Conservation (phyloP, 2,329 filamentous ascomycete species). For the Aspergillus aculeatus region DNA sequence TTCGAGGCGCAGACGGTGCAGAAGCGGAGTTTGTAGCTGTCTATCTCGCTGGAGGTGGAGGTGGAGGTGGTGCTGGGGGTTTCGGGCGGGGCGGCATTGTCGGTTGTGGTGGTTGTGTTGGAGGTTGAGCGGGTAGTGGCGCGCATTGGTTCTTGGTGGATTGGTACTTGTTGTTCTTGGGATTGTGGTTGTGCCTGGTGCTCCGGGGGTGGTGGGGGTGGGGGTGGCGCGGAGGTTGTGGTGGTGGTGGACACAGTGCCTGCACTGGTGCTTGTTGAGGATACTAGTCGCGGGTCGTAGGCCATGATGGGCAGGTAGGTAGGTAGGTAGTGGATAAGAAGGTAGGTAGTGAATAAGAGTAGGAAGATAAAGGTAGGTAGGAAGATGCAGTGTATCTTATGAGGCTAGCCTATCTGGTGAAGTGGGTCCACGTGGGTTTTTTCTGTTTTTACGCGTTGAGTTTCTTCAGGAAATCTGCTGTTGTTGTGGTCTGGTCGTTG, state of each 20-base stretch:
- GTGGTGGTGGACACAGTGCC: constrained; percentile 43
- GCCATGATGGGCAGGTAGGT: constrained; percentile 40
- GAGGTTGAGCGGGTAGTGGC: constrained; percentile 12
- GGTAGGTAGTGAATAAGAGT: not conserved
- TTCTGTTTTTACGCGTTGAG: not conserved
- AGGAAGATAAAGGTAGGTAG: not conserved
- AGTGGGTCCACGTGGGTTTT: not conserved
- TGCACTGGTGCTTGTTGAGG: constrained; percentile 47
- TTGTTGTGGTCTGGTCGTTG: not conserved
- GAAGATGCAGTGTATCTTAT: not conserved
- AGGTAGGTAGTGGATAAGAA: constrained; percentile 1
- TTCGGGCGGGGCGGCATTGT: constrained; percentile 1
- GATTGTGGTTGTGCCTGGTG: constrained; percentile 8
- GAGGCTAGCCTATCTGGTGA: not conserved
- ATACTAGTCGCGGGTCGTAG: constrained; percentile 50
- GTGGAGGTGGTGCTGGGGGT: not conserved
- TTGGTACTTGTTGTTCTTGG: not conserved
- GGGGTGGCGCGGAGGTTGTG: constrained; percentile 53
- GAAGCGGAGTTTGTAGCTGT: constrained; percentile 86
- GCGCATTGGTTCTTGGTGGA: not conserved
- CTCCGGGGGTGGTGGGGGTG: constrained; percentile 30
- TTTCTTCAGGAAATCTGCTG: not conserved
- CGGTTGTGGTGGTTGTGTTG: constrained; percentile 23
- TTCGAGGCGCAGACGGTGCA: constrained; percentile 99
- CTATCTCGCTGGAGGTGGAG: constrained; percentile 36